Percentiles rank a stretch among this genome's conserved stretches.
Evolutionary conservation across 768 basidiomycete genomes (phyloP).

Genomic region (Suillus bovinus): DNA sequence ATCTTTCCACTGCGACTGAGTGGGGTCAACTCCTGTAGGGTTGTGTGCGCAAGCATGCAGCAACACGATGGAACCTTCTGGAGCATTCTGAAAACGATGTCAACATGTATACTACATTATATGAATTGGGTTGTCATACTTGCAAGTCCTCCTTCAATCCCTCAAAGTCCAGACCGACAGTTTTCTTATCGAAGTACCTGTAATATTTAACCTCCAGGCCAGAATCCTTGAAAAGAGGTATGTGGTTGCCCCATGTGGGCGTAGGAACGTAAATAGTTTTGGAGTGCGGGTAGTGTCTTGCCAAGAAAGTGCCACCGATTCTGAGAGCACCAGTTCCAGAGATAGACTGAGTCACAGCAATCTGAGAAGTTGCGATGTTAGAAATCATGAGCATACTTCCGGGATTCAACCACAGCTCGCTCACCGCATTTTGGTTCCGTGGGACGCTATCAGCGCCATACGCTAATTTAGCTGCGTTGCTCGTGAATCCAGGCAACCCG

Average conservation of each 20-base stretch:
- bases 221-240: constrained; percentile 89
- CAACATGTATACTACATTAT: constrained; percentile 11
- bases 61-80: constrained; percentile 81
- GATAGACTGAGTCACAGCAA: constrained; percentile 90
- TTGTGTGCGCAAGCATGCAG: constrained; percentile 99
- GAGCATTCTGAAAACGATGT: constrained; percentile 49
- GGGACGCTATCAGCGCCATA: constrained; percentile 83
- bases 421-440: constrained; percentile 67
- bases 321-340: constrained; percentile 98
- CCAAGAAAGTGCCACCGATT: constrained; percentile 91
- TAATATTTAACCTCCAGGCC: constrained; percentile 92
- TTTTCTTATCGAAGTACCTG: constrained; percentile 91
- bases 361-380: constrained; percentile 40
- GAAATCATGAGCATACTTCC: constrained; percentile 1
- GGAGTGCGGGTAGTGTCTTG: constrained; percentile 82
- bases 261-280: constrained; percentile 89
- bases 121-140: constrained; percentile 44
- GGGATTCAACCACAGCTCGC: constrained; percentile 30
- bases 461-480: constrained; percentile 85
- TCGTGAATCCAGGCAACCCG: constrained; percentile 83
- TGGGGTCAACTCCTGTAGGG: constrained; percentile 97
- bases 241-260: constrained; percentile 98
- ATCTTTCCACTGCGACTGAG: constrained; percentile 87
- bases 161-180: constrained; percentile 89
- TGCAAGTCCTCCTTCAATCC: constrained; percentile 86